Conservation (phyloP, 441 rosid species). For the Populus tomentosa region DNA sequence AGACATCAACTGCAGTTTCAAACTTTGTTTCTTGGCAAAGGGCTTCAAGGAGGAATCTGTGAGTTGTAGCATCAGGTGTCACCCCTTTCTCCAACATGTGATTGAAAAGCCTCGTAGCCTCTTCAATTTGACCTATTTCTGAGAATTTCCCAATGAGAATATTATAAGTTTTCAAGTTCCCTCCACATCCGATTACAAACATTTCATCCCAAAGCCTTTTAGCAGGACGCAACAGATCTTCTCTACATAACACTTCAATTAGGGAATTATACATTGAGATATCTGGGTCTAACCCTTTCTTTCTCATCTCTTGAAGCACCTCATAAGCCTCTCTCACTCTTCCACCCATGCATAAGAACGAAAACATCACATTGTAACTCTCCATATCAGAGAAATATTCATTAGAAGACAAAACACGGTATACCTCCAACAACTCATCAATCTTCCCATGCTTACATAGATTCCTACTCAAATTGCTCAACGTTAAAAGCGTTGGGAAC, state of each 20-base stretch:
- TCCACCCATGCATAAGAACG: conserved; percentile 66
- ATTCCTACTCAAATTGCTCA: conserved; percentile 64
- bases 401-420: conserved; percentile 40
- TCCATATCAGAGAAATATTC: conserved; percentile 53
- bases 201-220: conserved; percentile 95
- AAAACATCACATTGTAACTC: conserved; percentile 55
- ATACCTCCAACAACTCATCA: conserved; percentile 49
- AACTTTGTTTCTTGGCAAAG: conserved; percentile 60
- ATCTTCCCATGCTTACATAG: conserved; percentile 53
- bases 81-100: conserved; percentile 67
- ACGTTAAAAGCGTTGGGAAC: conserved; percentile 52
- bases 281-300: conserved; percentile 58
- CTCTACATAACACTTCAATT: conserved; percentile 79
- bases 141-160: conserved; percentile 64
- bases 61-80: conserved; percentile 56
- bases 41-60: conserved; percentile 49
- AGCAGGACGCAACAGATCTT: conserved; percentile 82
- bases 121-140: conserved; percentile 60
- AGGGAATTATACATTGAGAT: conserved; percentile 61
- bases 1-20: conserved; percentile 52
- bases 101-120: conserved; percentile 58
- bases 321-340: conserved; percentile 74
- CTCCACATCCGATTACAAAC: conserved; percentile 70
- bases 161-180: conserved; percentile 59
- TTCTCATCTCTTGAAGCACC: conserved; percentile 77